These are phyloP conservation scores for Trematosphaeria pertusa DNA, from an alignment of 2,329 filamentous ascomycete species.

Conservation along the genomic window DNA sequence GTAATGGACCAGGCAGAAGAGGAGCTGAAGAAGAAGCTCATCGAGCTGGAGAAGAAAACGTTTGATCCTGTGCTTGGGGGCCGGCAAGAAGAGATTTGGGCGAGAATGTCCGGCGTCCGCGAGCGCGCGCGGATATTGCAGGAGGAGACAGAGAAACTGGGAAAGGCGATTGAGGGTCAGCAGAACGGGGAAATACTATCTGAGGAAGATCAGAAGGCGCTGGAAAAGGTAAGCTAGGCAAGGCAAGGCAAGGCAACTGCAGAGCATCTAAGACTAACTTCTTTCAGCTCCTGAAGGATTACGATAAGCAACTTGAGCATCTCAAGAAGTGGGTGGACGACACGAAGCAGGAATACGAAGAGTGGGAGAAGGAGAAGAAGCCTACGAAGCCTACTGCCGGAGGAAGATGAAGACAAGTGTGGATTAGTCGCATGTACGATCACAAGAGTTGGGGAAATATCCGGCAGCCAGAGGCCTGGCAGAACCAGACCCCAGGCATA, in stretches of 20 bases:
- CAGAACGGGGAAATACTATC: slow-evolving; percentile 62
- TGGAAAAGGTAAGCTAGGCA: slow-evolving; percentile 75
- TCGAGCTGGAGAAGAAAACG: slow-evolving; percentile 71
- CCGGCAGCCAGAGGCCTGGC: too few relatives aligned
- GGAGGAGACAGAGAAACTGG: slow-evolving; percentile 74
- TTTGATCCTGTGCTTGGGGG: slow-evolving; percentile 78
- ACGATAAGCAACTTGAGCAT: slow-evolving; percentile 78
- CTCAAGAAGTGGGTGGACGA: slow-evolving; percentile 71
- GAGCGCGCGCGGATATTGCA: slow-evolving; percentile 76
- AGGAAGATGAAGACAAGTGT: slow-evolving; percentile 3
- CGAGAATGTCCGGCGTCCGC: slow-evolving; percentile 75
- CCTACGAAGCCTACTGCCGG: slow-evolving; percentile 22
- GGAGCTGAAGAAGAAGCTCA: slow-evolving; percentile 74
- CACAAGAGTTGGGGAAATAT: not conserved
- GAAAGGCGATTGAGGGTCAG: slow-evolving; percentile 54
- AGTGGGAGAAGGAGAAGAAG: slow-evolving; percentile 55
- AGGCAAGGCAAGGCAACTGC: too few relatives aligned
- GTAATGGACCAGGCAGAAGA: slow-evolving; percentile 82
- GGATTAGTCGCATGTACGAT: slow-evolving; percentile 5
- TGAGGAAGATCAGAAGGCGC: slow-evolving; percentile 73
- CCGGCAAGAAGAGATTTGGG: slow-evolving; percentile 85
- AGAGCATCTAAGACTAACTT: slow-evolving; percentile 28
- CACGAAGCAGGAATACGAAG: slow-evolving; percentile 65
- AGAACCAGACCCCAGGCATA: too few relatives aligned
- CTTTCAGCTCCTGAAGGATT: slow-evolving; percentile 75